phyloP scores from a whole-genome alignment of 306 rosid species.

The Cicer yamashitae region DNA sequence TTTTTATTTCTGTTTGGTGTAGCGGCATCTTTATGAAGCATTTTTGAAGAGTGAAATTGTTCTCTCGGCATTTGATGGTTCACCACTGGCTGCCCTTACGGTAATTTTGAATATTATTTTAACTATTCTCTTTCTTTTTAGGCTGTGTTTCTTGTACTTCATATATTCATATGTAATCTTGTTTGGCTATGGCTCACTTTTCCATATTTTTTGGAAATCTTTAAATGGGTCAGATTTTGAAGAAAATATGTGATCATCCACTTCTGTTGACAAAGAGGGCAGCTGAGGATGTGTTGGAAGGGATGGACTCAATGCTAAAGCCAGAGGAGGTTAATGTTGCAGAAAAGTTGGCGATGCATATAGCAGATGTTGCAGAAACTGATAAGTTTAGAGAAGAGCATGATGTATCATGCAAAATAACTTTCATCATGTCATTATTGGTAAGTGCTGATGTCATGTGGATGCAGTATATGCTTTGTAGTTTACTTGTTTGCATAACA shows the following conservation, averaged over 20 bases:
- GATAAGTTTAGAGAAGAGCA: slow-evolving; percentile 64
- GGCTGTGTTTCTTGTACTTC: slow-evolving; percentile 2
- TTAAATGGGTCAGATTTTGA: slow-evolving; percentile 67
- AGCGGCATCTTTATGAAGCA: slow-evolving; percentile 87
- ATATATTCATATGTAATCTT: neutral
- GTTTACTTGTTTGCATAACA: slow-evolving; percentile 28
- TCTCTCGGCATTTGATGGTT: slow-evolving; percentile 93
- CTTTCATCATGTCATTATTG: slow-evolving; percentile 82
- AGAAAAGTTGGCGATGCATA: slow-evolving; percentile 74
- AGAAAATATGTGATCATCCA: slow-evolving; percentile 95
- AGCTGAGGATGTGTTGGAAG: slow-evolving; percentile 92
- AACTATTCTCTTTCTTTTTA: slow-evolving; percentile 30
- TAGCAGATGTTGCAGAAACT: slow-evolving; percentile 77
- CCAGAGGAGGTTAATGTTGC: slow-evolving; percentile 75
- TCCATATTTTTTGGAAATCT: slow-evolving; percentile 15
- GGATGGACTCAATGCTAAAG: slow-evolving; percentile 72
- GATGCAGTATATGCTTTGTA: slow-evolving; percentile 26
- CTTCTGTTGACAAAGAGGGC: slow-evolving; percentile 90
- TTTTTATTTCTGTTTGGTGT: slow-evolving; percentile 41
- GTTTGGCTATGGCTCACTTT: slow-evolving; percentile 4
- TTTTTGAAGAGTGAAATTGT: slow-evolving; percentile 83
- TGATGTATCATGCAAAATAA: slow-evolving; percentile 82
- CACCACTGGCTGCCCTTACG: slow-evolving; percentile 89
- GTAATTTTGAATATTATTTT: slow-evolving; percentile 50
- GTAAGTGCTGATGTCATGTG: slow-evolving; percentile 49